A percentile compares a stretch with the other conserved stretches of the same genome.
These are phyloP conservation scores for Wickerhamiella parazyma DNA, from an alignment of 805 yeast genomes.

Conservation along the genomic window DNA sequence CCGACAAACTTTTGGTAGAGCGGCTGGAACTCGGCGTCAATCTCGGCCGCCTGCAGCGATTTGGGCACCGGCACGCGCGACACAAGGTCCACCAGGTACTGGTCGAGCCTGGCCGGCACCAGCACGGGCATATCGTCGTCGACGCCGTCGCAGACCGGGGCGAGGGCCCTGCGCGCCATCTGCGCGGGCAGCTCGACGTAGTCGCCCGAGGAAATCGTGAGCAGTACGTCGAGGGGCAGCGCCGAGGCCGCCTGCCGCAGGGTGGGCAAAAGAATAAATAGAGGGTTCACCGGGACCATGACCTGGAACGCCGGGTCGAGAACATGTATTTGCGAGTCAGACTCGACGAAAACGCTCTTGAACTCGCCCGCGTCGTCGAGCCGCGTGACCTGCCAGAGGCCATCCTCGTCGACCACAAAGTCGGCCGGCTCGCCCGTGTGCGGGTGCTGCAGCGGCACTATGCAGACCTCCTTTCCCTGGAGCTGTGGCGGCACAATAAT, in stretches of 20 bases:
- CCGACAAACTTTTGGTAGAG: conserved; percentile 16
- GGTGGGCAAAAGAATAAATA: conserved; percentile 19
- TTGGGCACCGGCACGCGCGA: conserved; percentile 10
- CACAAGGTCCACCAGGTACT: conserved; percentile 15
- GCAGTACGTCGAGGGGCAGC: conserved; percentile 20
- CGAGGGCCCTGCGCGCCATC: conserved; percentile 8
- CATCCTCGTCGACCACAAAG: conserved; percentile 13
- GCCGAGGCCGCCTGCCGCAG: conserved; percentile 13
- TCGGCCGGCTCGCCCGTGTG: conserved; percentile 14
- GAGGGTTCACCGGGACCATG: conserved; percentile 21
- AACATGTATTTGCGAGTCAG: neutral
- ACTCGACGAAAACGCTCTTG: neutral
- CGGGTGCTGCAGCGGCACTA: conserved; percentile 18
- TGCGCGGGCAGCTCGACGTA: conserved; percentile 12
- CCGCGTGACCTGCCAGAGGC: conserved; percentile 17
- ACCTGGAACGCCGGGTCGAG: conserved; percentile 18
- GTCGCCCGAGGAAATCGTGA: conserved; percentile 17
- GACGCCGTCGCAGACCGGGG: conserved; percentile 10
- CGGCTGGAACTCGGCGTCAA: conserved; percentile 13
- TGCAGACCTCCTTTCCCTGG: conserved; percentile 7
- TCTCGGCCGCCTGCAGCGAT: neutral
- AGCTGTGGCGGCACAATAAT: conserved; percentile 13
- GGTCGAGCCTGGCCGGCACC: conserved; percentile 12
- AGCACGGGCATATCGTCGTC: conserved; percentile 12
- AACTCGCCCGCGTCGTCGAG: conserved; percentile 13